A percentile compares a stretch with the other conserved stretches of the same genome.
These are phyloP conservation scores for Myriangium duriaei DNA, from an alignment of 2,329 filamentous ascomycete genomes.

Conservation along the genomic window DNA sequence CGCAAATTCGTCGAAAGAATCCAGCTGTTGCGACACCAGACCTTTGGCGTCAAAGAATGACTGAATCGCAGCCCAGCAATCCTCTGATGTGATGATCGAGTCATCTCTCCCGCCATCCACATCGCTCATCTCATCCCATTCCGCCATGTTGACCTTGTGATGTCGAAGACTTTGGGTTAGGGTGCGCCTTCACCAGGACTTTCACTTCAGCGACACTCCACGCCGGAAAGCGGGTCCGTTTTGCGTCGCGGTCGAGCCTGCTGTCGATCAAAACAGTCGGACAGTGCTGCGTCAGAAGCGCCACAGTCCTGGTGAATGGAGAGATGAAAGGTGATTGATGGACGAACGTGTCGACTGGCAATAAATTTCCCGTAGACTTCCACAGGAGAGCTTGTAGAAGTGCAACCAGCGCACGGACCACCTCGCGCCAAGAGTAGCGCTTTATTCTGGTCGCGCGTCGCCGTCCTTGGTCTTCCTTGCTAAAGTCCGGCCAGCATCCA, in stretches of 20 bases:
- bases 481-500: too few relatives aligned
- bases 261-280: too few relatives aligned
- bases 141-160: slow-evolving; percentile 10
- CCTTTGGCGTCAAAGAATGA: slow-evolving; percentile 95
- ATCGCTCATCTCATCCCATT: slow-evolving; percentile 11
- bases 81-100: slow-evolving; percentile 70
- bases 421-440: not conserved
- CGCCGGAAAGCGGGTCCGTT: too few relatives aligned
- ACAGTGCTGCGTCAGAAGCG: too few relatives aligned
- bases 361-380: not conserved
- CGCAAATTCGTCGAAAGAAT: slow-evolving; percentile 97
- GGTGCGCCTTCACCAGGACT: not conserved
- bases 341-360: not conserved
- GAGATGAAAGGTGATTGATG: not conserved
- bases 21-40: slow-evolving; percentile 90
- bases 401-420: not conserved
- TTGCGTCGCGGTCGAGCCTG: too few relatives aligned
- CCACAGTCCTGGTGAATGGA: not conserved
- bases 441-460: too few relatives aligned
- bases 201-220: not conserved
- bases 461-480: too few relatives aligned
- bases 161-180: too few relatives aligned
- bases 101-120: slow-evolving; percentile 16
- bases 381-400: too few relatives aligned
- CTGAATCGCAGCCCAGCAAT: slow-evolving; percentile 96